Evolutionary conservation across 345 rosid genomes (phyloP), one percentile per base, ranked within the genome.

Genomic region (Theobroma cacao): DNA sequence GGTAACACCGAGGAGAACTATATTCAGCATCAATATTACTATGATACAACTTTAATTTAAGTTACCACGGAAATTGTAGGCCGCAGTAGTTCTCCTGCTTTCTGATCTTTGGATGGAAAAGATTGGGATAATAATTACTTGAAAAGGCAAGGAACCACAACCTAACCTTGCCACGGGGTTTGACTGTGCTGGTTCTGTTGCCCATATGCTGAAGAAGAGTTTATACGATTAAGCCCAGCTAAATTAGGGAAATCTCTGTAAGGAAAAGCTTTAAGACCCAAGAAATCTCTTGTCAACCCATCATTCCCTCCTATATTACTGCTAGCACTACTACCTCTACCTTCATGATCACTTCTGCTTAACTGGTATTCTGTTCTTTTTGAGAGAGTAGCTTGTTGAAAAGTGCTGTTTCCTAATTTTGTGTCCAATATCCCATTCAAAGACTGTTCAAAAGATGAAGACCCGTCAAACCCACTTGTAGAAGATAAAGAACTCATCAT

Each of bases 251-350:
- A 82, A 26, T 82, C 83, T 52, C 73, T 80, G 12, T 72, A 84
- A 20, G 92, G 78, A 77, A 84, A 81, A 31, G 82, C 83, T 62
- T 80, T 80, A 8, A 89, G 85, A 61, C 92, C 89, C 88, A 89
- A 83, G 89, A 89, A 89, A 82, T 89, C 92, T 80, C 90, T 83
- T 7, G 92, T 87, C 80, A 86, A 75, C 15, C 80, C 80, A 43
- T 84, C 85, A 15, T 55, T 76, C 24, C 81, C 78, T 36, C 50
- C 64, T 3, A 50, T 53, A 14, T 30, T 38, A 59, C 36, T 50
- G 12, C 75, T 72, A 28, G 38, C 62, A 22, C 74, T 24, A 47
- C 17, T 53, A 13, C 33, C 63, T 66, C 76, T 41, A 26, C 40
- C 66, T 56, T 61, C 81, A 26, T 34, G 66, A 82, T 75, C 41